Conservation (phyloP, 352 stramenopile species). For the Pythium phragmitis region DNA sequence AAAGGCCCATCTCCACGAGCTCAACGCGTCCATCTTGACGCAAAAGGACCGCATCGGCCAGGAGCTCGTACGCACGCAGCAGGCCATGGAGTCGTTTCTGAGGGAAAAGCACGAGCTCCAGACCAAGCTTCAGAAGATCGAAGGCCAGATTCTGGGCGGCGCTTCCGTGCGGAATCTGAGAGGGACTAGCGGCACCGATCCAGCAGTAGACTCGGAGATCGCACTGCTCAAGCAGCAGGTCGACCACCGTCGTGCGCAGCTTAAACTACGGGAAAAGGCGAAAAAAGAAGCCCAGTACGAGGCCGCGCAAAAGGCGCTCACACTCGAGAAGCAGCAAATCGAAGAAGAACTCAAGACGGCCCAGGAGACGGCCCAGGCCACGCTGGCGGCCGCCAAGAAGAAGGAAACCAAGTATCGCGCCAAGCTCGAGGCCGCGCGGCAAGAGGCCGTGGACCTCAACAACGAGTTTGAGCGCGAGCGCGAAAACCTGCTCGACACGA, state of each 20-base stretch:
- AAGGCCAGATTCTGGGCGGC: constrained; percentile 73
- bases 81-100: constrained; percentile 61
- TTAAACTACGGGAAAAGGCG: constrained; percentile 77
- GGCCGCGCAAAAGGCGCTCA: constrained; percentile 50
- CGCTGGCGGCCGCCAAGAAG: constrained; percentile 51
- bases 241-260: constrained; percentile 72
- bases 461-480: constrained; percentile 86
- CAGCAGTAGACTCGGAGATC: constrained; percentile 59
- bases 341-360: constrained; percentile 71
- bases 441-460: constrained; percentile 84
- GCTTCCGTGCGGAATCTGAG: constrained; percentile 23
- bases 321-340: constrained; percentile 72
- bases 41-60: constrained; percentile 73
- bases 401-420: constrained; percentile 65
- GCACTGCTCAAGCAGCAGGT: constrained; percentile 79
- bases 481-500: constrained; percentile 82
- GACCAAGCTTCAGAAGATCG: constrained; percentile 75
- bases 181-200: constrained; percentile 1
- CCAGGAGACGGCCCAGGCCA: constrained; percentile 64
- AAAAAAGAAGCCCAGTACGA: constrained; percentile 70
- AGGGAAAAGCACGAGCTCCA: constrained; percentile 63
- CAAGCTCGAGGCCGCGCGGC: constrained; percentile 72
- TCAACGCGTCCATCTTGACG: constrained; percentile 65
- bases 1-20: constrained; percentile 55
- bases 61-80: constrained; percentile 69